Percentiles rank a stretch among this genome's conserved stretches.
These are phyloP conservation scores for Patellifolia procumbens DNA, from an alignment of 179 eudicot species.

Conservation along the genomic window DNA sequence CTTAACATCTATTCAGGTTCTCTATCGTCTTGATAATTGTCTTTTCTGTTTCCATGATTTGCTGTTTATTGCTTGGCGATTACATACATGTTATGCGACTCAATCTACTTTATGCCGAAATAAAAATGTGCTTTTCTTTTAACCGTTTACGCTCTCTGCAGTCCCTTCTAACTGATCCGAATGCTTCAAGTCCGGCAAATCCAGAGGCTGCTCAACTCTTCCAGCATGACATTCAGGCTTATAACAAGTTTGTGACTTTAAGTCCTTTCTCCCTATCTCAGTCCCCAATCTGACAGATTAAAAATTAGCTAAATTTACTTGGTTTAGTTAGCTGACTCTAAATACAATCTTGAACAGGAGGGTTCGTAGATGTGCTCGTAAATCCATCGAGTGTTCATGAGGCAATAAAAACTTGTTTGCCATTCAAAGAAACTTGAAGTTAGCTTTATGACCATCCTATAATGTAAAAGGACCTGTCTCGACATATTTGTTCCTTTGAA, in stretches of 20 bases:
- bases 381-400: constrained; percentile 36
- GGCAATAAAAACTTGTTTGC: neutral
- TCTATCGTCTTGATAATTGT: neutral
- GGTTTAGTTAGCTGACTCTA: constrained; percentile 8
- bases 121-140: neutral
- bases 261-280: neutral
- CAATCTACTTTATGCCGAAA: neutral
- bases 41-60: neutral
- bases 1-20: constrained; percentile 44
- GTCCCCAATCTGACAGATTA: neutral
- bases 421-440: constrained; percentile 15
- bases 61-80: neutral
- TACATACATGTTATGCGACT: neutral
- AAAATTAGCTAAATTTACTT: neutral
- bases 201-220: constrained; percentile 44
- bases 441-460: constrained; percentile 12
- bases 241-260: constrained; percentile 38
- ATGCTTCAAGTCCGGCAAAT: constrained; percentile 45
- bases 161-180: constrained; percentile 44
- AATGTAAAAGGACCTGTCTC: constrained; percentile 15
- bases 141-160: constrained; percentile 20
- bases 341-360: constrained; percentile 32
- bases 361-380: constrained; percentile 47
- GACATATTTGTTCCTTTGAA: constrained; percentile 15
- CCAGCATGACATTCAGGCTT: constrained; percentile 41